phyloP scores from a whole-genome alignment of 306 rosid genomes.

The Cucumis sativus region Cucumber_9930_V3 NC_026656.2:23892001-23892500 shows the following conservation, averaged over 20 bases:
- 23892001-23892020: slow-evolving; percentile 14
- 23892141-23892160: slow-evolving; percentile 75
- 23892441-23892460: slow-evolving; percentile 64
- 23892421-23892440: slow-evolving; percentile 85
- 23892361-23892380: slow-evolving; percentile 49
- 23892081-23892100: slow-evolving; percentile 50
- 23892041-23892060: slow-evolving; percentile 45
- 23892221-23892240: slow-evolving; percentile 55
- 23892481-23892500: slow-evolving; percentile 56
- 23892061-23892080: slow-evolving; percentile 42
- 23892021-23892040: slow-evolving; percentile 37
- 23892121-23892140: slow-evolving; percentile 69
- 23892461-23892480: slow-evolving; percentile 37
- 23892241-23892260: slow-evolving; percentile 63
- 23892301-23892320: slow-evolving; percentile 44
- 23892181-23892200: slow-evolving; percentile 71
- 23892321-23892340: slow-evolving; percentile 49
- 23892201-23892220: slow-evolving; percentile 72
- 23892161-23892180: slow-evolving; percentile 48
- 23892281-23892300: slow-evolving; percentile 53
- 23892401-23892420: slow-evolving; percentile 57
- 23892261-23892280: slow-evolving; percentile 68
- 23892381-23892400: slow-evolving; percentile 52
- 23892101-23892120: slow-evolving; percentile 58
- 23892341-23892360: slow-evolving; percentile 66